phyloP scores from a whole-genome alignment of 805 yeast genomes.

The Yarrowia sp. region DNA sequence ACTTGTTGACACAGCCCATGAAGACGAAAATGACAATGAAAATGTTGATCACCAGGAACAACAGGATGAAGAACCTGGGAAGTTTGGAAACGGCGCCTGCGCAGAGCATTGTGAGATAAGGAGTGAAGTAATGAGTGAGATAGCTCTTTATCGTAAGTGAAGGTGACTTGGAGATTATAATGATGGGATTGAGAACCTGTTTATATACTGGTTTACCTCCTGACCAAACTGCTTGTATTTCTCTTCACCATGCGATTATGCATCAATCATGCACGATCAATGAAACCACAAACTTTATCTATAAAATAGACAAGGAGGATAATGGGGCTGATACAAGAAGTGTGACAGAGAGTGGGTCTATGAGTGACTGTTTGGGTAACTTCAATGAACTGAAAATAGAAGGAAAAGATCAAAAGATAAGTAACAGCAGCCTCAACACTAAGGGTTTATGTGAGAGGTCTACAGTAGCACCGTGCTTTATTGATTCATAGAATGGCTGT shows the following conservation, averaged over 20 bases:
- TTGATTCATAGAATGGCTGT: no score
- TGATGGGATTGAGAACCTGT: not conserved
- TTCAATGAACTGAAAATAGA: not conserved
- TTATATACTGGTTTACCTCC: not conserved
- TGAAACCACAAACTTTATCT: slow-evolving; percentile 1
- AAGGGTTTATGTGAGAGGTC: no score
- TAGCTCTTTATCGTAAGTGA: no score
- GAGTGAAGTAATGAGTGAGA: not conserved
- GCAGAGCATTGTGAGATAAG: not conserved
- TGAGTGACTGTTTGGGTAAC: not conserved
- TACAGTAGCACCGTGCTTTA: no score
- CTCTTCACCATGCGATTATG: not conserved
- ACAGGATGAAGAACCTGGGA: slow-evolving; percentile 4
- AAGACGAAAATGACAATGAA: slow-evolving; percentile 3
- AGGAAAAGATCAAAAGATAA: not conserved
- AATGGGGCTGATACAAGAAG: not conserved
- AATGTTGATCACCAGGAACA: slow-evolving; percentile 8
- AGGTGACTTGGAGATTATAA: no score
- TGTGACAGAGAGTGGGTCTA: not conserved
- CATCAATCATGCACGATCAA: not conserved
- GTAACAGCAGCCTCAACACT: no score
- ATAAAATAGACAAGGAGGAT: not conserved
- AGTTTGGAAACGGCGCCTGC: slow-evolving; percentile 1
- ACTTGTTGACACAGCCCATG: not conserved
- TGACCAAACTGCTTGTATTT: no score